Conservation (phyloP, 2,329 filamentous ascomycete species). For the Fusarium praegraminearum region DNA sequence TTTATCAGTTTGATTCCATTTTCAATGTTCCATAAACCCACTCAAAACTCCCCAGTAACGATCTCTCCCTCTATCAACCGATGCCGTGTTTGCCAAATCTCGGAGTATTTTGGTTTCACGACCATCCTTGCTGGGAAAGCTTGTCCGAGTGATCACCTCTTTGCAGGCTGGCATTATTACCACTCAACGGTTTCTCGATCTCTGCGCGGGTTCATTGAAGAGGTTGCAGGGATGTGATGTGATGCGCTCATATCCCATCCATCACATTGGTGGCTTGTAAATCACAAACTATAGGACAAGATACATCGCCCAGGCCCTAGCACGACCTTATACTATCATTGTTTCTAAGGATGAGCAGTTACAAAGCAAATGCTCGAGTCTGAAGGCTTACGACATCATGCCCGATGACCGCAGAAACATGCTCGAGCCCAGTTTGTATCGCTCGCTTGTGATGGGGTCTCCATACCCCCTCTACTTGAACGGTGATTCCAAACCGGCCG, state of each 20-base stretch:
- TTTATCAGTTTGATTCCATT: not conserved
- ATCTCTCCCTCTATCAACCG: not conserved
- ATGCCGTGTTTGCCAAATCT: constrained; percentile 2
- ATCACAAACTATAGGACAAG: not conserved
- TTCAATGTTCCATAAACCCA: constrained; percentile 17
- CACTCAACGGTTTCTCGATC: not conserved
- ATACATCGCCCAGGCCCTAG: constrained; percentile 13
- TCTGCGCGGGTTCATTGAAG: not conserved
- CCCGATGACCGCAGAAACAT: constrained; percentile 11
- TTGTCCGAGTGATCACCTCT: not conserved
- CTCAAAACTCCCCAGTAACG: constrained; percentile 2
- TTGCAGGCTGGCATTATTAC: not conserved
- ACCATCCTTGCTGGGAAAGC: constrained; percentile 3
- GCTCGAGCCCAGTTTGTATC: constrained; percentile 19
- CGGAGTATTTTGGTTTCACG: constrained; percentile 24
- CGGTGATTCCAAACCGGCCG: constrained; percentile 2
- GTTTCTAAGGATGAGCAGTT: not conserved
- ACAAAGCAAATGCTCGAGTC: not conserved
- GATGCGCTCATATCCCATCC: constrained; percentile 4
- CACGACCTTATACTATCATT: constrained; percentile 17
- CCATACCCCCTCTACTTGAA: constrained; percentile 4
- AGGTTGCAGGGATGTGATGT: constrained; percentile 9
- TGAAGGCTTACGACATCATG: constrained; percentile 12
- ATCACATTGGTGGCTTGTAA: constrained; percentile 14
- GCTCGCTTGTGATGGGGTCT: not conserved